Evolutionary conservation across 768 basidiomycete genomes (phyloP).

Genomic region (Sarcodon aspratus): DNA sequence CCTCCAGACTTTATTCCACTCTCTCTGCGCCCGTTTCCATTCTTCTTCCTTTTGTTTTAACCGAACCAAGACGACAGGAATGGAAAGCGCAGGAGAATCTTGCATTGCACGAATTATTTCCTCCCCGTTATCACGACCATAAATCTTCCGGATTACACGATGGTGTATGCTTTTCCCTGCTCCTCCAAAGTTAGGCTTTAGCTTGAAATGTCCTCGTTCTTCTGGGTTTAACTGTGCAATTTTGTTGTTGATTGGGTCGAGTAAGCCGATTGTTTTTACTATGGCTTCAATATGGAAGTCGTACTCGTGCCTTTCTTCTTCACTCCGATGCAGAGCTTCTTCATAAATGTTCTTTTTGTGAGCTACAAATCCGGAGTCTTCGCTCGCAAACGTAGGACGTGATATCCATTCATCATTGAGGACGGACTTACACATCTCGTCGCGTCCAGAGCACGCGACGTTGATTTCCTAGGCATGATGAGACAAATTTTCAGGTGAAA

Average conservation of each 20-base stretch:
- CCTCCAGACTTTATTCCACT: slow-evolving; percentile 99
- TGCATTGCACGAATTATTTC: slow-evolving; percentile 85
- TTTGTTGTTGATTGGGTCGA: slow-evolving; percentile 88
- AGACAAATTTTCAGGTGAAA: slow-evolving; percentile 2
- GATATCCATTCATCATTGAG: slow-evolving; percentile 99
- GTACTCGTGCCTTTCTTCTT: slow-evolving; percentile 98
- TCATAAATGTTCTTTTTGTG: slow-evolving; percentile 95
- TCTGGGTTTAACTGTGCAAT: slow-evolving; percentile 69
- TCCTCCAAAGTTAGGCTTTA: slow-evolving; percentile 83
- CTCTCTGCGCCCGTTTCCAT: slow-evolving; percentile 94
- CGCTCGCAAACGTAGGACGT: slow-evolving; percentile 90
- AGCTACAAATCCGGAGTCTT: slow-evolving; percentile 84
- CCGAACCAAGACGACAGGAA: slow-evolving; percentile 81
- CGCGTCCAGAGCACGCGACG: slow-evolving; percentile 87
- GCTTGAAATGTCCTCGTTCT: slow-evolving; percentile 71
- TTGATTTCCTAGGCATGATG: slow-evolving; percentile 58
- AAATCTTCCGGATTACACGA: slow-evolving; percentile 93
- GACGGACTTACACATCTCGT: slow-evolving; percentile 93
- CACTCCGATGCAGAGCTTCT: slow-evolving; percentile 90
- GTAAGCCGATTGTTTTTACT: slow-evolving; percentile 75
- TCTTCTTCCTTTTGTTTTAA: slow-evolving; percentile 97
- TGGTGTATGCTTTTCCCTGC: slow-evolving; percentile 82
- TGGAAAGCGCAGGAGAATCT: slow-evolving; percentile 79
- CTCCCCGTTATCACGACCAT: slow-evolving; percentile 74
- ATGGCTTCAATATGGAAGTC: slow-evolving; percentile 98